Conservation (phyloP, 306 rosid genomes). For the Hippophae tibetana region DNA sequence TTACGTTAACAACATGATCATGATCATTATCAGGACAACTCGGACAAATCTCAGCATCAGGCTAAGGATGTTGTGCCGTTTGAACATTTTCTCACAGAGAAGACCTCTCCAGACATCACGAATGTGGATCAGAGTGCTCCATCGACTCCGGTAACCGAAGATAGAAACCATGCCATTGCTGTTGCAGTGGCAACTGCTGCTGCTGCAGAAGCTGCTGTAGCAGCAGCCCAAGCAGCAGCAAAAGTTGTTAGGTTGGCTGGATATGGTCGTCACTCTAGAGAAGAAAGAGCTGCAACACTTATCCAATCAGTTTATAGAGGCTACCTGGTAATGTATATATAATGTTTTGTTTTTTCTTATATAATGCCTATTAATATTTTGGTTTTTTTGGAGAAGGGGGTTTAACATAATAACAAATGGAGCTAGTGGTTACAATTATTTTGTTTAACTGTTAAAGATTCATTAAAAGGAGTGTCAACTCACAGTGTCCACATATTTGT, state of each 20-base stretch:
- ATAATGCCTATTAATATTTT: too few relatives aligned
- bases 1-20: neutral
- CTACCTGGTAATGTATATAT: slow-evolving; percentile 50
- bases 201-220: slow-evolving; percentile 76
- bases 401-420: too few relatives aligned
- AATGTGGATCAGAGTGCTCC: slow-evolving; percentile 40
- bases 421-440: too few relatives aligned
- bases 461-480: too few relatives aligned
- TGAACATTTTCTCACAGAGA: slow-evolving; percentile 66
- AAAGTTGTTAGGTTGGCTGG: slow-evolving; percentile 72
- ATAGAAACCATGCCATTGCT: slow-evolving; percentile 56
- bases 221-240: slow-evolving; percentile 81
- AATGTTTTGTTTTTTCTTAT: too few relatives aligned
- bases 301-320: slow-evolving; percentile 89
- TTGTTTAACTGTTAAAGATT: too few relatives aligned
- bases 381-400: too few relatives aligned
- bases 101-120: slow-evolving; percentile 52
- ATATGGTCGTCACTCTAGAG: slow-evolving; percentile 61
- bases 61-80: slow-evolving; percentile 67
- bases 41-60: slow-evolving; percentile 47
- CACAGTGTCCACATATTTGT: too few relatives aligned
- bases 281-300: slow-evolving; percentile 68
- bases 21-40: slow-evolving; percentile 29
- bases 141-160: slow-evolving; percentile 44
- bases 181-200: slow-evolving; percentile 76